Percentiles rank a stretch among this genome's conserved stretches.
These are phyloP conservation scores for Venturiaceae sp. DNA, from an alignment of 2,329 filamentous ascomycete species.

Conservation along the genomic window DNA sequence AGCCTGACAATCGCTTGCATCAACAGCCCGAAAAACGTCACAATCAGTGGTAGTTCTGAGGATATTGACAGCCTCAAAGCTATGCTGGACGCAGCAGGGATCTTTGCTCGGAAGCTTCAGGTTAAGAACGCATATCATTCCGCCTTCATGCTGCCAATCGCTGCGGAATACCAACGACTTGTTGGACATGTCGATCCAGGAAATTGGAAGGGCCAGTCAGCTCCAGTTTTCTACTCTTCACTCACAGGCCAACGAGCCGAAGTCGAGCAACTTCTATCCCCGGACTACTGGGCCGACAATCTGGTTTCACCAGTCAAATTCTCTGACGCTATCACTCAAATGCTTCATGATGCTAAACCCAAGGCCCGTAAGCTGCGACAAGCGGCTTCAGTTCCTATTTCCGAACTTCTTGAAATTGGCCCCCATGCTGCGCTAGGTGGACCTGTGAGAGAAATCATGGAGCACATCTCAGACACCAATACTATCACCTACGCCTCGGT, in stretches of 20 bases:
- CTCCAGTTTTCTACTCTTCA: background rate
- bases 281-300: conserved; percentile 1
- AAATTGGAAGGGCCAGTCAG: background rate
- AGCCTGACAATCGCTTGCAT: background rate
- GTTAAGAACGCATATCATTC: conserved; percentile 22
- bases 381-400: background rate
- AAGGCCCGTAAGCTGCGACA: conserved; percentile 13
- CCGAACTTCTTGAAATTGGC: conserved; percentile 23
- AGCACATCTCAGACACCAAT: background rate
- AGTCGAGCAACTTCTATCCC: background rate
- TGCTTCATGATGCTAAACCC: background rate
- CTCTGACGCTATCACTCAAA: background rate
- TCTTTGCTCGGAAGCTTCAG: conserved; percentile 10
- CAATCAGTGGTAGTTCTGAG: conserved; percentile 9
- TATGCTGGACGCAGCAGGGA: conserved; percentile 11
- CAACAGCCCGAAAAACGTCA: conserved; percentile 3
- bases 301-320: background rate
- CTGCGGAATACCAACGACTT: conserved; percentile 13
- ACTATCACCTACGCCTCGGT: background rate
- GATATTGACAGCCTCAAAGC: conserved; percentile 6
- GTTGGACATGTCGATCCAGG: background rate
- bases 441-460: conserved; percentile 19
- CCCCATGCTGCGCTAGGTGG: conserved; percentile 25
- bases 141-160: conserved; percentile 15
- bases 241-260: background rate